Evolutionary conservation across 345 rosid species (phyloP).

Genomic region (Angophora floribunda): DNA sequence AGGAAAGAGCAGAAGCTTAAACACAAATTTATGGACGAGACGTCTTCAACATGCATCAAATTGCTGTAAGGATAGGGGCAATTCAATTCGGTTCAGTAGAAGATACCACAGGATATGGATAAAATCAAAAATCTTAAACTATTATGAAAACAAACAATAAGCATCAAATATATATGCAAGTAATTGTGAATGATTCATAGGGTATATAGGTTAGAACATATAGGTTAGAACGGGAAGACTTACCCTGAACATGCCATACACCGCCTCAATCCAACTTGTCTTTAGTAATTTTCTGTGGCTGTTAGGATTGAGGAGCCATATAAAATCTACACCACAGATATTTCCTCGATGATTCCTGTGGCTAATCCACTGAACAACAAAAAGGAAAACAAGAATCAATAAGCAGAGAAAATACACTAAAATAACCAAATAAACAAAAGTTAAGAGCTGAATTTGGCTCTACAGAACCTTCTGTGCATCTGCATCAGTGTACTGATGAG

Average conservation of each 20-base stretch:
- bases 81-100: background rate
- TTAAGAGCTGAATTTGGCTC: background rate
- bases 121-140: background rate
- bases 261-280: constrained; percentile 92
- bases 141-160: background rate
- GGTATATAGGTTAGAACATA: too few species aligned
- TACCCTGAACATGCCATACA: constrained; percentile 97
- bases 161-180: background rate
- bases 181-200: background rate
- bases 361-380: constrained; percentile 76
- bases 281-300: constrained; percentile 54
- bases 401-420: background rate
- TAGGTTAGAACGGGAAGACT: background rate
- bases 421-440: background rate
- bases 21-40: background rate
- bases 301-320: constrained; percentile 93
- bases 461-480: constrained; percentile 82
- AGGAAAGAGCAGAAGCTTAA: background rate
- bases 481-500: constrained; percentile 82
- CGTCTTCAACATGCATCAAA: background rate
- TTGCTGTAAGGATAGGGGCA: background rate
- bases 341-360: constrained; percentile 94
- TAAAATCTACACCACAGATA: constrained; percentile 97
- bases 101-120: background rate
- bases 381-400: background rate